phyloP scores from a whole-genome alignment of 352 stramenopile species.

The Pythium brachiatum region DNA sequence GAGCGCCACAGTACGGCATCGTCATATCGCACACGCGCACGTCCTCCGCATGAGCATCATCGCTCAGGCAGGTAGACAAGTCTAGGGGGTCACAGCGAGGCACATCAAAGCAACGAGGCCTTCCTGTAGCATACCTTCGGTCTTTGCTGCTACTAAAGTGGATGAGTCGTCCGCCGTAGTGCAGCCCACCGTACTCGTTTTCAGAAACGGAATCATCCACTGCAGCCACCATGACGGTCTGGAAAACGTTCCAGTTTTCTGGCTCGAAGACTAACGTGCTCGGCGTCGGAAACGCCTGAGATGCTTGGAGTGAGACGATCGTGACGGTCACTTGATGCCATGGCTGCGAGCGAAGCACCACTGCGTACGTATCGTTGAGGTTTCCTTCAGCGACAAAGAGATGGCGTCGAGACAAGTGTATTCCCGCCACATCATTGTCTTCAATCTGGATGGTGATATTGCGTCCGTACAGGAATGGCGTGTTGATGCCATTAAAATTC shows the following conservation, averaged over 20 bases:
- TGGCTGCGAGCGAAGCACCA: constrained; percentile 52
- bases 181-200: constrained; percentile 55
- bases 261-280: constrained; percentile 39
- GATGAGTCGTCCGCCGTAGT: constrained; percentile 49
- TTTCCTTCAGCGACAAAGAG: constrained; percentile 62
- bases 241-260: constrained; percentile 46
- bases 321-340: constrained; percentile 57
- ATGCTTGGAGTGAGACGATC: constrained; percentile 39
- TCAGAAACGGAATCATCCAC: constrained; percentile 62
- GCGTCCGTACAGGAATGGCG: constrained; percentile 59
- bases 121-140: constrained; percentile 57
- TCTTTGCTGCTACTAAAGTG: constrained; percentile 61
- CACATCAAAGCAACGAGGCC: constrained; percentile 61
- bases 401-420: constrained; percentile 52
- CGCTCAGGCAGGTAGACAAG: constrained; percentile 28
- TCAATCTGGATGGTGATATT: constrained; percentile 65
- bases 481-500: constrained; percentile 47
- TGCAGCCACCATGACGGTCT: constrained; percentile 41
- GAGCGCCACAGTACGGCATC: constrained; percentile 31
- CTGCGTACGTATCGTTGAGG: constrained; percentile 47
- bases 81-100: constrained; percentile 42
- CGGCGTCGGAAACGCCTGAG: constrained; percentile 38
- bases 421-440: constrained; percentile 59
- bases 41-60: constrained; percentile 5
- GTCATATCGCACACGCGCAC: constrained; percentile 56